Conservation (phyloP, 1,284 basidiomycete species). For the Amylostereum areolatum region DNA sequence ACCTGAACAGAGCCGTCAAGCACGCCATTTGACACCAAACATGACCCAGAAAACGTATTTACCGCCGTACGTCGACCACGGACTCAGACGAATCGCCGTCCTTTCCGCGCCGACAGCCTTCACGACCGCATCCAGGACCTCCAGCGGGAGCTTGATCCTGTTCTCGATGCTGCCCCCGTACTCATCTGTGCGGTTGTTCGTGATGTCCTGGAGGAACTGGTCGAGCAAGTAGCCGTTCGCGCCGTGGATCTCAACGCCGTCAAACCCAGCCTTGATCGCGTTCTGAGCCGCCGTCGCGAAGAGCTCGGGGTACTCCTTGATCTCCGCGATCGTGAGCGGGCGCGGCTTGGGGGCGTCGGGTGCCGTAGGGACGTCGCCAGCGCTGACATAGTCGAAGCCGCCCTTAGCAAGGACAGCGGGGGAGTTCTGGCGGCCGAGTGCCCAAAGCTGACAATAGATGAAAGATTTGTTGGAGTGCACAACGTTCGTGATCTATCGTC, state of each 20-base stretch:
- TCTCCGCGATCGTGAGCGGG: conserved; percentile 25
- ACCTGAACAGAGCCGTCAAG: conserved; percentile 17
- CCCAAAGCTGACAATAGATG: conserved; percentile 43
- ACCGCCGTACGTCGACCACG: conserved; percentile 40
- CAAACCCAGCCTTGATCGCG: conserved; percentile 20
- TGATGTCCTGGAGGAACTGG: conserved; percentile 30
- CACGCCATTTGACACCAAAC: not conserved
- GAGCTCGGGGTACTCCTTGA: conserved; percentile 34
- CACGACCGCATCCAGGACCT: conserved; percentile 39
- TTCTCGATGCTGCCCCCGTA: conserved; percentile 58
- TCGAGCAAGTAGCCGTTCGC: conserved; percentile 35
- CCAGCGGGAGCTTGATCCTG: conserved; percentile 41
- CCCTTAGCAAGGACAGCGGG: conserved; percentile 21
- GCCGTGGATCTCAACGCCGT: conserved; percentile 31
- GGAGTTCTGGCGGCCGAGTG: conserved; percentile 33
- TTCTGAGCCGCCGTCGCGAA: conserved; percentile 30
- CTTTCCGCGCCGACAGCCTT: conserved; percentile 32
- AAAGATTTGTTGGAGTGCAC: conserved; percentile 27
- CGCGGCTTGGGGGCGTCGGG: conserved; percentile 22
- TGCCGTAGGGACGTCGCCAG: conserved; percentile 37
- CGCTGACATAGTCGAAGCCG: conserved; percentile 28
- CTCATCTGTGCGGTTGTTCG: conserved; percentile 50
- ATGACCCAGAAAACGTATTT: not conserved
- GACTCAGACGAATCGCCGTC: conserved; percentile 47
- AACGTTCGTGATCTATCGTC: conserved; percentile 18